A percentile compares a stretch with the other conserved stretches of the same genome.
Evolutionary conservation across 225 moss, liverwort and hornwort genomes (phyloP).

Genomic region (Polytrichum commune): DNA sequence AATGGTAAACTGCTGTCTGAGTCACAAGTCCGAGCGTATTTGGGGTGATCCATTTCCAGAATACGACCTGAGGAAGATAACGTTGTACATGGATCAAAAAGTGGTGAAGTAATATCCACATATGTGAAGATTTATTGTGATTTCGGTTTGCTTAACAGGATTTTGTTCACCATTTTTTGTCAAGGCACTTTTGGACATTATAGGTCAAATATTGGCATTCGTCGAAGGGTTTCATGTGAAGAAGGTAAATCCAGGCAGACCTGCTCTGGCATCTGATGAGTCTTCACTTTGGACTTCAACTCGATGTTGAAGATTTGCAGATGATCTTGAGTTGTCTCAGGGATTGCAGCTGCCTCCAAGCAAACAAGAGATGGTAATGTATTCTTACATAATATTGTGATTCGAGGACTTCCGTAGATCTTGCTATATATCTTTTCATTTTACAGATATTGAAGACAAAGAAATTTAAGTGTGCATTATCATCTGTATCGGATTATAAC

Average conservation of each 20-base stretch:
- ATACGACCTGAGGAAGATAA: slow-evolving; percentile 65
- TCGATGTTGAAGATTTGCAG: slow-evolving; percentile 99
- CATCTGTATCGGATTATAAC: too few relatives aligned
- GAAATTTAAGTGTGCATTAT: slow-evolving; percentile 1
- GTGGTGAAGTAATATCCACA: too few relatives aligned
- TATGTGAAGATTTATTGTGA: not conserved
- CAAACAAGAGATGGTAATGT: not conserved
- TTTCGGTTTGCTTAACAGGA: not conserved
- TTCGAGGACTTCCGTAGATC: too few relatives aligned
- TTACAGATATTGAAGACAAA: not conserved
- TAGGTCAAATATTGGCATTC: too few relatives aligned
- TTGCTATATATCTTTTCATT: too few relatives aligned
- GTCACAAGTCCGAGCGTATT: slow-evolving; percentile 93
- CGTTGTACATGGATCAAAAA: not conserved
- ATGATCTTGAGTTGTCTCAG: slow-evolving; percentile 91
- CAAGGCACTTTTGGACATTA: too few relatives aligned
- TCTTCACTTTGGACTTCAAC: slow-evolving; percentile 91
- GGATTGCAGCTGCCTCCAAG: slow-evolving; percentile 64
- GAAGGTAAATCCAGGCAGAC: slow-evolving; percentile 23
- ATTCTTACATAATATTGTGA: too few relatives aligned
- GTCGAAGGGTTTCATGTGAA: not conserved
- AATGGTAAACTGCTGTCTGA: slow-evolving; percentile 86
- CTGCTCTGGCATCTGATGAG: slow-evolving; percentile 99
- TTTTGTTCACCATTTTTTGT: not conserved
- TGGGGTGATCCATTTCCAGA: slow-evolving; percentile 99